Evolutionary conservation across 139 green algal species (phyloP).

Genomic region (Chlorella sp.): DNA sequence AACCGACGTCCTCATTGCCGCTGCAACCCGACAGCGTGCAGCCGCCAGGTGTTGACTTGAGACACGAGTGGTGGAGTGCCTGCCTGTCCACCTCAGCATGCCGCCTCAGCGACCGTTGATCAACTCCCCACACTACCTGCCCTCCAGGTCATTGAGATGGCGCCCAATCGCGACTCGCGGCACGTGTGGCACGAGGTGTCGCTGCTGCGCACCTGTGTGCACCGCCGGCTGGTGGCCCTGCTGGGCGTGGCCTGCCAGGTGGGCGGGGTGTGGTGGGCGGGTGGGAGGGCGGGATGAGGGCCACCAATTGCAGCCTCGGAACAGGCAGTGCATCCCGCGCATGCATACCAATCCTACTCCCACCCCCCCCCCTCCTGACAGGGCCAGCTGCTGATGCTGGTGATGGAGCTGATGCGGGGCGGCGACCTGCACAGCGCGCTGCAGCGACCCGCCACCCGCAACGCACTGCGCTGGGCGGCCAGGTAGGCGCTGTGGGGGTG

Average conservation of each 20-base stretch:
- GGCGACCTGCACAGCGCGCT: neutral
- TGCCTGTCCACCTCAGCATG: too few species aligned
- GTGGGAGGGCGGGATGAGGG: neutral
- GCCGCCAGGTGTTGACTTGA: too few species aligned
- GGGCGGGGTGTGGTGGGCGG: neutral
- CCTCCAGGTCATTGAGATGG: neutral
- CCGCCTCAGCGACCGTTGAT: too few species aligned
- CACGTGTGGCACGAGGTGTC: neutral
- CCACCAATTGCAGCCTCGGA: neutral
- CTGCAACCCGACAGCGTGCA: too few species aligned
- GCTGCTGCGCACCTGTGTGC: neutral
- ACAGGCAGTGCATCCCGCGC: too few species aligned
- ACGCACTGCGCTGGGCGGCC: slow-evolving; percentile 5
- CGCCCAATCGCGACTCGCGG: neutral
- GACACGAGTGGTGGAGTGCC: too few species aligned
- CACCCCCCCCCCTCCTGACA: neutral
- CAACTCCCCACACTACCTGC: too few species aligned
- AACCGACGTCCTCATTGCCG: too few species aligned
- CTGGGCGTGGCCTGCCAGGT: slow-evolving; percentile 1
- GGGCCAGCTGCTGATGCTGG: neutral
- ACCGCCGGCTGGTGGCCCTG: neutral
- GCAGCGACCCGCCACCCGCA: neutral
- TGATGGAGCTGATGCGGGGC: neutral
- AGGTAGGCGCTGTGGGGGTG: neutral
- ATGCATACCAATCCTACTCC: neutral